Evolutionary conservation across 2,329 filamentous ascomycete genomes (phyloP).

Genomic region (Microdochium bolleyi): DNA sequence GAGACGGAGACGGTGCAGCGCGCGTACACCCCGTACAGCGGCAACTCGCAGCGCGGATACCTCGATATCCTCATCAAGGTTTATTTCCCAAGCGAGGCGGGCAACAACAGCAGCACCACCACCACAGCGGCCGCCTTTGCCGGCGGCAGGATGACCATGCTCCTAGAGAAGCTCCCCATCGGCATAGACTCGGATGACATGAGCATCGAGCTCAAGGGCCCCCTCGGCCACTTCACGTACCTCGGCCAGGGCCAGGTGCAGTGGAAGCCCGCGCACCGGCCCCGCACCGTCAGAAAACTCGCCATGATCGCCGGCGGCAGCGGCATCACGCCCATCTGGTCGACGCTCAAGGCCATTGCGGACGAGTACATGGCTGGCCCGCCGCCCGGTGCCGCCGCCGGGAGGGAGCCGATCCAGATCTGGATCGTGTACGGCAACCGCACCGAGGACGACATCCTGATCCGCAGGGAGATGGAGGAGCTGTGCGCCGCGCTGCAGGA

Average conservation of each 20-base stretch:
- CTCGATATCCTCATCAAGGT: constrained; percentile 77
- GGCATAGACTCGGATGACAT: constrained; percentile 37
- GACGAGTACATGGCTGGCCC: constrained; percentile 31
- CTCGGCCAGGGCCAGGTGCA: constrained; percentile 48
- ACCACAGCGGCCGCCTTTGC: background rate
- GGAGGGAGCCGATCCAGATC: constrained; percentile 62
- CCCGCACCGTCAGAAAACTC: constrained; percentile 56
- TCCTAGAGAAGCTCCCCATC: constrained; percentile 63
- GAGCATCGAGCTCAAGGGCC: constrained; percentile 77
- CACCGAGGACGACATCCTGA: constrained; percentile 73
- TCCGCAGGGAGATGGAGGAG: constrained; percentile 61
- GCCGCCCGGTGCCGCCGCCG: too few species aligned
- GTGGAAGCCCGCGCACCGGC: constrained; percentile 51
- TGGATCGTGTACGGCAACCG: constrained; percentile 74
- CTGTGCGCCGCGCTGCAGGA: constrained; percentile 54
- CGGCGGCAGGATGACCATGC: constrained; percentile 77
- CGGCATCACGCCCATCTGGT: constrained; percentile 89
- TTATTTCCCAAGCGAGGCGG: constrained; percentile 54
- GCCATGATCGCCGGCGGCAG: constrained; percentile 83
- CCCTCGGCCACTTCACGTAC: constrained; percentile 80
- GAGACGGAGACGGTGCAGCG: constrained; percentile 69
- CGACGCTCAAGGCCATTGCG: constrained; percentile 70
- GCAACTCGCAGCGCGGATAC: constrained; percentile 48
- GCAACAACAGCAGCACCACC: constrained; percentile 23
- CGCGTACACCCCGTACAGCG: constrained; percentile 78